Percentiles rank a stretch among this genome's conserved stretches.
Evolutionary conservation across 148 eudicot species (phyloP).

Genomic region (Suaeda aralocaspica): DNA sequence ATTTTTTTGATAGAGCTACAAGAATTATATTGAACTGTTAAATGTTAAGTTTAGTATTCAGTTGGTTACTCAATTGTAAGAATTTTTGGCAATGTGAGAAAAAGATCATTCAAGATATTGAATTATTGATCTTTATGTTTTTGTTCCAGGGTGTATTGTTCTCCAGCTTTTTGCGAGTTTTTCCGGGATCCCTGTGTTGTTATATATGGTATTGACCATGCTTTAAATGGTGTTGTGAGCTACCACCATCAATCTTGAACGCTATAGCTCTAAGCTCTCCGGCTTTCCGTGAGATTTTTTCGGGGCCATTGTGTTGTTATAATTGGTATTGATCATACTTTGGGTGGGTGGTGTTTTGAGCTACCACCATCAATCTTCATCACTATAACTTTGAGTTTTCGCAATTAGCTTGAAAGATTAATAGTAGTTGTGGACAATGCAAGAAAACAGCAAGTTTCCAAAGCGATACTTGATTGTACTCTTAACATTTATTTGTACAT

Average conservation of each 20-base stretch:
- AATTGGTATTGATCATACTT: background rate
- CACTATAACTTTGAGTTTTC: background rate
- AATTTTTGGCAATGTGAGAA: background rate
- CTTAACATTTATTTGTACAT: constrained; percentile 78
- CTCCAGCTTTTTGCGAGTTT: background rate
- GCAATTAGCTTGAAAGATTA: constrained; percentile 13
- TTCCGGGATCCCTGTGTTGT: constrained; percentile 10
- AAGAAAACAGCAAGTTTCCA: constrained; percentile 51
- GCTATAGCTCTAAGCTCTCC: background rate
- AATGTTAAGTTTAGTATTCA: background rate
- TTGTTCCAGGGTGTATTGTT: constrained; percentile 14
- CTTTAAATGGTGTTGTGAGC: background rate
- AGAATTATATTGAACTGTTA: background rate
- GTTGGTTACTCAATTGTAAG: constrained; percentile 1
- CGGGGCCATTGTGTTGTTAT: constrained; percentile 13
- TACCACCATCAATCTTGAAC: background rate
- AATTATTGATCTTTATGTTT: constrained; percentile 14
- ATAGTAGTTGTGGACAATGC: constrained; percentile 28
- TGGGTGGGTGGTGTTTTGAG: background rate
- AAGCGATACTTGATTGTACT: constrained; percentile 77
- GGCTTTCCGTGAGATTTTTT: background rate
- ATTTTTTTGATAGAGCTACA: background rate
- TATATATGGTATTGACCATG: constrained; percentile 1
- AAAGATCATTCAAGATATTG: background rate
- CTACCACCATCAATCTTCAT: constrained; percentile 3